Conservation (phyloP, 2,329 filamentous ascomycete genomes). For the Lachnum nothofagi region DNA sequence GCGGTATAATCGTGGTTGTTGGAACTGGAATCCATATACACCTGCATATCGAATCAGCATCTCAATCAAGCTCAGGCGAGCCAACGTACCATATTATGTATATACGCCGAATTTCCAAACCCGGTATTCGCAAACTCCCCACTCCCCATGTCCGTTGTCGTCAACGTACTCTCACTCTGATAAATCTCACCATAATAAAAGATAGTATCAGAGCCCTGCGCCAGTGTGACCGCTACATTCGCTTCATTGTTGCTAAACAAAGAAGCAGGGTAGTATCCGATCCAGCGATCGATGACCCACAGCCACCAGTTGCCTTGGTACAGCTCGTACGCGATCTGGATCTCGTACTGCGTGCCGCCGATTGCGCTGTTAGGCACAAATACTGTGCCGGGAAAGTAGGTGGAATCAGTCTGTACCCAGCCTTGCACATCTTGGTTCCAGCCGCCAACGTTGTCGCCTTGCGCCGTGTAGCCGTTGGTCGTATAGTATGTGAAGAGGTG, state of each 20-base stretch:
- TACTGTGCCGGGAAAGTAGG: constrained; percentile 12
- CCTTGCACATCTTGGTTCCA: constrained; percentile 15
- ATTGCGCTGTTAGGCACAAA: constrained; percentile 5
- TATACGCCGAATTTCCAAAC: constrained; percentile 4
- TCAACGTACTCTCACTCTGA: constrained; percentile 8
- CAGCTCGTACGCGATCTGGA: constrained; percentile 9
- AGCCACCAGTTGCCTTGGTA: not conserved
- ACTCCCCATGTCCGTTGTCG: constrained; percentile 18
- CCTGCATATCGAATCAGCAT: no score
- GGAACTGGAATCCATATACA: not conserved
- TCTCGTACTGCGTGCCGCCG: constrained; percentile 11
- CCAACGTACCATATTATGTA: constrained; percentile 15
- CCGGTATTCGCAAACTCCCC: constrained; percentile 6
- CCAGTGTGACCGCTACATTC: not conserved
- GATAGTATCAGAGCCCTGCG: constrained; percentile 4
- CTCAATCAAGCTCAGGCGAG: no score
- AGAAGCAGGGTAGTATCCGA: not conserved
- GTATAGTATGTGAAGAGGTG: constrained; percentile 18
- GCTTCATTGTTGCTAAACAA: not conserved
- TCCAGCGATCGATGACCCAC: not conserved
- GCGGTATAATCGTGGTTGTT: constrained; percentile 3
- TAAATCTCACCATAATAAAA: constrained; percentile 16
- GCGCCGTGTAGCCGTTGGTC: constrained; percentile 7
- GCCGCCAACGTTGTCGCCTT: constrained; percentile 11
- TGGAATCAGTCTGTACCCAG: constrained; percentile 14